phyloP scores from a whole-genome alignment of 768 basidiomycete genomes.

The Tubosaeta brunneosetosa region DNA sequence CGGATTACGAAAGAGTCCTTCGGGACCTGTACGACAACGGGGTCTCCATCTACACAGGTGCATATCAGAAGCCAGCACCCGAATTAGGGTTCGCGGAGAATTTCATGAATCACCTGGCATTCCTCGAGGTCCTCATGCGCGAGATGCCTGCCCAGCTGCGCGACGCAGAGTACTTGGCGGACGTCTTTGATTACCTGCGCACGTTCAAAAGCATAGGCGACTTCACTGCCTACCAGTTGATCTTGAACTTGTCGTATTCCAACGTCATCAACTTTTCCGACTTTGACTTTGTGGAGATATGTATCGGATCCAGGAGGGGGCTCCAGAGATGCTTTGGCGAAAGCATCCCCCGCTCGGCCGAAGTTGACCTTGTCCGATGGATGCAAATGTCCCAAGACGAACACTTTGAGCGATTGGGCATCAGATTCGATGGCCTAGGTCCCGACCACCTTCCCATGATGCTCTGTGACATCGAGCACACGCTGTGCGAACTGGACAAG shows the following conservation, averaged over 20 bases:
- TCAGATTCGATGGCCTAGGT: constrained; percentile 50
- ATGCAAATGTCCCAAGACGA: constrained; percentile 53
- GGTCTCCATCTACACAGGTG: constrained; percentile 55
- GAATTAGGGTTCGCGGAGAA: constrained; percentile 43
- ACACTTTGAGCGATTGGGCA: constrained; percentile 58
- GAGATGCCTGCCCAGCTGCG: constrained; percentile 48
- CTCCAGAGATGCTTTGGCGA: constrained; percentile 64
- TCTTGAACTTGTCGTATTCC: constrained; percentile 57
- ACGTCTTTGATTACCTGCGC: constrained; percentile 57
- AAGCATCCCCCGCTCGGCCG: constrained; percentile 38
- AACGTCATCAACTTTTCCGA: constrained; percentile 55
- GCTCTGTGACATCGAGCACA: constrained; percentile 73
- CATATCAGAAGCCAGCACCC: constrained; percentile 71
- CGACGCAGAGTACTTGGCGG: constrained; percentile 50
- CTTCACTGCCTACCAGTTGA: constrained; percentile 68
- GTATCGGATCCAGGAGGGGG: constrained; percentile 63
- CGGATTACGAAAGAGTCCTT: constrained; percentile 52
- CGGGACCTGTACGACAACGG: constrained; percentile 34
- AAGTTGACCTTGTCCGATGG: constrained; percentile 60
- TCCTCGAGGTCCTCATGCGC: constrained; percentile 59
- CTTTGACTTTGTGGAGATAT: constrained; percentile 66
- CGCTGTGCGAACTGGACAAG: constrained; percentile 76
- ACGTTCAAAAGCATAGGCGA: constrained; percentile 69
- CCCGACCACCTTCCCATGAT: constrained; percentile 47
- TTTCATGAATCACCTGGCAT: constrained; percentile 58